Conservation (phyloP, 2,329 filamentous ascomycete species). For the Pseudohalonectria lignicola region DNA sequence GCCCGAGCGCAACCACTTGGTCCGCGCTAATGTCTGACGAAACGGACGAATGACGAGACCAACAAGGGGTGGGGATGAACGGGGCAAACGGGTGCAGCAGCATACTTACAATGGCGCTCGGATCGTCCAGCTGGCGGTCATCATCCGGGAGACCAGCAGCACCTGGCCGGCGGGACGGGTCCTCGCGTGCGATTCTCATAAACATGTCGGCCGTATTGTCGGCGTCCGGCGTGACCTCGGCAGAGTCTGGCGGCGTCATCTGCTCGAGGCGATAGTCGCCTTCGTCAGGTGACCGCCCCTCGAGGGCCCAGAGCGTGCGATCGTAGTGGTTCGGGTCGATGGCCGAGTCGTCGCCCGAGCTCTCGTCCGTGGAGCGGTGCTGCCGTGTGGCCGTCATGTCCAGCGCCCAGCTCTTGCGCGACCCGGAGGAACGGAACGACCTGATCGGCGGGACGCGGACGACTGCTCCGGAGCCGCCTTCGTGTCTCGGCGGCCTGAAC, state of each 20-base stretch:
- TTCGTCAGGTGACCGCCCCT: conserved; percentile 27
- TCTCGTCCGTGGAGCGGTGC: conserved; percentile 28
- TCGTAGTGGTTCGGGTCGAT: conserved; percentile 34
- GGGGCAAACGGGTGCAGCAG: conserved; percentile 2
- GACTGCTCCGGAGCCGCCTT: conserved; percentile 17
- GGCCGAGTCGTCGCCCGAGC: conserved; percentile 20
- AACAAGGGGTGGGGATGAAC: neutral
- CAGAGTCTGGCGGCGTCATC: conserved; percentile 28
- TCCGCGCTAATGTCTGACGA: conserved; percentile 4
- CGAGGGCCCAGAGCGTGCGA: conserved; percentile 37
- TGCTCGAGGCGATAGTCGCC: conserved; percentile 25
- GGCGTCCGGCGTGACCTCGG: conserved; percentile 23
- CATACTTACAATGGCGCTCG: conserved; percentile 38
- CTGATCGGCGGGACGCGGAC: conserved; percentile 40
- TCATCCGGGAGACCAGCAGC: too few relatives aligned
- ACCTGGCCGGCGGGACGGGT: conserved; percentile 27
- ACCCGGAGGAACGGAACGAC: conserved; percentile 43
- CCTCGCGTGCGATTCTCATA: conserved; percentile 46
- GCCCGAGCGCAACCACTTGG: conserved; percentile 6
- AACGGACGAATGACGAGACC: conserved; percentile 2
- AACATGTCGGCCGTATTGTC: conserved; percentile 50
- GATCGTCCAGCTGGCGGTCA: conserved; percentile 20
- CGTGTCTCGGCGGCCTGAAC: conserved; percentile 29
- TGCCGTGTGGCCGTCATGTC: conserved; percentile 32
- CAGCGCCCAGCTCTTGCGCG: conserved; percentile 40